A percentile compares a stretch with the other conserved stretches of the same genome.
Conservation (phyloP, 2,329 filamentous ascomycete species). For the Cytospora schulzeri region DNA sequence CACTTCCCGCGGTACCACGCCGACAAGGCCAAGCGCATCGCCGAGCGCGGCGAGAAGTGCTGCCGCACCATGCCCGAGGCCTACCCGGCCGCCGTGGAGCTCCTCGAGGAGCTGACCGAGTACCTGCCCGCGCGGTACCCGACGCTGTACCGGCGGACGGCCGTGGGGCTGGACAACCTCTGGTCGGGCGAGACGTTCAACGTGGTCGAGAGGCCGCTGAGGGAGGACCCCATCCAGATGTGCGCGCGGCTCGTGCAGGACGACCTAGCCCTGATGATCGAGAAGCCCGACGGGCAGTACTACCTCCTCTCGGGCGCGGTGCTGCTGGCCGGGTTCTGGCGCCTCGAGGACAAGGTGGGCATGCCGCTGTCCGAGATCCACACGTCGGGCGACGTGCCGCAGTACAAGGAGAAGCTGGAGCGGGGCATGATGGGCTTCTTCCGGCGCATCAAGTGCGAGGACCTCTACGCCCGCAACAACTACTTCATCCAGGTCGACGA, state of each 20-base stretch:
- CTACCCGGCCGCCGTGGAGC: conserved; percentile 71
- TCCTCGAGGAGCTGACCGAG: conserved; percentile 70
- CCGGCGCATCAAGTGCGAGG: conserved; percentile 67
- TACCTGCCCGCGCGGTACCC: conserved; percentile 80
- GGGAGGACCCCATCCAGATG: conserved; percentile 78
- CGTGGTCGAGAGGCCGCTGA: conserved; percentile 62
- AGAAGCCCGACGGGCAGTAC: conserved; percentile 74
- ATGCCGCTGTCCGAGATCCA: conserved; percentile 82
- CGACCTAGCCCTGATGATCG: conserved; percentile 82
- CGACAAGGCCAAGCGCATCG: conserved; percentile 69
- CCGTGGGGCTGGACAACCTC: conserved; percentile 68
- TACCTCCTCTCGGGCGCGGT: conserved; percentile 78
- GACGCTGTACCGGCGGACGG: conserved; percentile 64
- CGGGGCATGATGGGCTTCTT: conserved; percentile 84
- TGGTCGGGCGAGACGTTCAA: conserved; percentile 74
- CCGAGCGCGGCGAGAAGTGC: conserved; percentile 67
- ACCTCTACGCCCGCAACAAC: conserved; percentile 69
- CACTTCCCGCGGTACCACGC: conserved; percentile 73
- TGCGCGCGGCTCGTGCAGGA: conserved; percentile 75
- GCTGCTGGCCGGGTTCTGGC: conserved; percentile 81
- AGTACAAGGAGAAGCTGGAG: conserved; percentile 70
- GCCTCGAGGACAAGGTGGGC: conserved; percentile 76
- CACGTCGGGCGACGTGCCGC: conserved; percentile 74
- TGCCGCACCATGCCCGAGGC: conserved; percentile 70
- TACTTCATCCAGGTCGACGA: conserved; percentile 91